phyloP scores from a whole-genome alignment of 805 yeast species.

The Yamadazyma olivae region DNA sequence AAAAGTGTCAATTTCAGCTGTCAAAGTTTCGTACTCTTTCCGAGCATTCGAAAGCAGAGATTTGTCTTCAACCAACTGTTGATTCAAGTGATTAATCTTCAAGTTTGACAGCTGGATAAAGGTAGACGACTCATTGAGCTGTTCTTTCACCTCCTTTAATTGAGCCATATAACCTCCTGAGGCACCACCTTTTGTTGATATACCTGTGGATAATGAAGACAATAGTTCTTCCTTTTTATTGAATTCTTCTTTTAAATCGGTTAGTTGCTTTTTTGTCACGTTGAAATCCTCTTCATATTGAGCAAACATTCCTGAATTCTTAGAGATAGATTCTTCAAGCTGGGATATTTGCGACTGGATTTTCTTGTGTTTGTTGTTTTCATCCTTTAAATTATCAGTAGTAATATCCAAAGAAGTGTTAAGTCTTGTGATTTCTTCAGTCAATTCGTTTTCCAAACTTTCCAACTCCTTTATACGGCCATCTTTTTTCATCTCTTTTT shows the following conservation, averaged over 20 bases:
- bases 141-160: conserved; percentile 58
- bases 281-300: conserved; percentile 45
- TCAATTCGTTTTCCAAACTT: conserved; percentile 47
- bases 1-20: conserved; percentile 43
- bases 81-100: conserved; percentile 53
- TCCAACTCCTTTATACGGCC: conserved; percentile 61
- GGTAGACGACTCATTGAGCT: conserved; percentile 51
- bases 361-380: conserved; percentile 31
- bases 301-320: conserved; percentile 35
- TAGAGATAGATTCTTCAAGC: conserved; percentile 28
- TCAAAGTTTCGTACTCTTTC: conserved; percentile 39
- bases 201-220: conserved; percentile 82
- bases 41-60: conserved; percentile 54
- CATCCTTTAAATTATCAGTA: conserved; percentile 56
- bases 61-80: conserved; percentile 47
- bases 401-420: conserved; percentile 62
- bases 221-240: conserved; percentile 71
- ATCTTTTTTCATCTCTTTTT: conserved; percentile 57
- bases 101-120: conserved; percentile 57
- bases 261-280: conserved; percentile 41
- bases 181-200: conserved; percentile 74
- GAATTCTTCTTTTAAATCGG: conserved; percentile 43
- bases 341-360: conserved; percentile 31
- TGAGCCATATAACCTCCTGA: conserved; percentile 79
- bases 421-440: conserved; percentile 66